Percentiles rank a stretch among this genome's conserved stretches.
phyloP scores from a whole-genome alignment of 2,329 filamentous ascomycete genomes.

The Cercospora zeina region DNA sequence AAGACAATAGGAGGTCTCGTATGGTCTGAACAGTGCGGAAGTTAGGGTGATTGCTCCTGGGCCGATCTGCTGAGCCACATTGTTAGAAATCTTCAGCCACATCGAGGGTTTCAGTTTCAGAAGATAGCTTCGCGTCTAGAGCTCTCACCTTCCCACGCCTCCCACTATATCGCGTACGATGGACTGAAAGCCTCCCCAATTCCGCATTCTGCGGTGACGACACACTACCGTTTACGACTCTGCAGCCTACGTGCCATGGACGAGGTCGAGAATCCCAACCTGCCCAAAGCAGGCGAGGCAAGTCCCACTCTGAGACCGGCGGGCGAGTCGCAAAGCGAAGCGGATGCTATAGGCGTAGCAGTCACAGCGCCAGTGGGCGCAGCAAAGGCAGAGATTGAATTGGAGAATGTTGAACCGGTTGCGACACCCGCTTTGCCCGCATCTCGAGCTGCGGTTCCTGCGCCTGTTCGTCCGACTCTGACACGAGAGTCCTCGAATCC shows the following conservation, averaged over 20 bases:
- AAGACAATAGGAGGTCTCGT: too few species aligned
- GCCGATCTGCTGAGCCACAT: not conserved
- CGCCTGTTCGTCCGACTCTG: constrained; percentile 42
- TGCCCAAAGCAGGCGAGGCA: constrained; percentile 40
- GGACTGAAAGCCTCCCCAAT: not conserved
- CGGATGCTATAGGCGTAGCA: constrained; percentile 15
- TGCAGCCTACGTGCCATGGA: constrained; percentile 35
- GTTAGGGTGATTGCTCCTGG: not conserved
- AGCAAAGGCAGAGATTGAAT: constrained; percentile 22
- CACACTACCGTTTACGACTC: not conserved
- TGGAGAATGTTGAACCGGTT: constrained; percentile 23
- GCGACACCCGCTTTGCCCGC: constrained; percentile 28
- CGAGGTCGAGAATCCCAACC: constrained; percentile 43
- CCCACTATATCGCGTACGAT: constrained; percentile 3
- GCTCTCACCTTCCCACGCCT: not conserved
- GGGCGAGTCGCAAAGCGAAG: constrained; percentile 28
- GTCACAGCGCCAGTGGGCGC: constrained; percentile 23
- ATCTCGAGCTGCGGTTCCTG: constrained; percentile 23
- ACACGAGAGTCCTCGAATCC: constrained; percentile 46
- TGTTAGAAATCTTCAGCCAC: not conserved
- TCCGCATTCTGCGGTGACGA: constrained; percentile 1
- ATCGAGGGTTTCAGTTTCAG: not conserved
- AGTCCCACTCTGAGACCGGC: constrained; percentile 37
- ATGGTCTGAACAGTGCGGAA: too few species aligned
- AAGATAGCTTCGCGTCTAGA: constrained; percentile 4